Base-by-base conservation (phyloP, 371 early-diverging fungal genomes). In the Rhizopus sp. region DNA sequence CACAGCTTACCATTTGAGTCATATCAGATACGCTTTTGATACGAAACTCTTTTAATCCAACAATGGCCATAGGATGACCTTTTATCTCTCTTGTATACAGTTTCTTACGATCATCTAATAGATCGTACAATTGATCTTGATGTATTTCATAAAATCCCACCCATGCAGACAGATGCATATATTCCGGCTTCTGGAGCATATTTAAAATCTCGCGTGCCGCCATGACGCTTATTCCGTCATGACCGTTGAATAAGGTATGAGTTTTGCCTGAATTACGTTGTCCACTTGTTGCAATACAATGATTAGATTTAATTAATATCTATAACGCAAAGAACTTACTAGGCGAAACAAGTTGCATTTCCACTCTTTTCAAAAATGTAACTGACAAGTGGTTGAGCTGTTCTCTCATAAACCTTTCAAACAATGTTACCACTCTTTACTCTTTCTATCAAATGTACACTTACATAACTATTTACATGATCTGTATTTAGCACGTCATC, bases 331-430 rank as follows among this genome's bases (percentile, higher is more conserved):
- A 9, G 4, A 3, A 69, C 72, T 55, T 87, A 92, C 90, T 98
- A 99, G 39, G 99, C 99, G 82, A 99, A 97, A 69, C 99, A 95
- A 4, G 99, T 98, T 0, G 98, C 97, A 68, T 96, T 96, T 53
- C 98, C 99, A 1, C 98, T 98, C 23, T 23, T 23, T 45, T 80
- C 67, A 55, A 98, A 95, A 4, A 96, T 86, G 71, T 96, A 94
- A 45, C 94, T 86, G 2, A 99, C 98, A 32, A 99, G 75, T 0
- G 95, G 95, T 35, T 78, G 82, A 13, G 98, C 98, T 4, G 95
- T 94, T 16, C 92, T 84, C 62, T 85, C 72, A 75, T 98, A 99
- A 5, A 99, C 87, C 0, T 8, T 32, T 1, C 41, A 41, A 64
- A 98, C 98, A 42, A 77, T 79, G 10, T 85, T 75, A 55, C 84